Percentiles rank a stretch among this genome's conserved stretches.
phyloP scores from a whole-genome alignment of 768 basidiomycete species.

The Candolleomyces aberdarensis region DNA sequence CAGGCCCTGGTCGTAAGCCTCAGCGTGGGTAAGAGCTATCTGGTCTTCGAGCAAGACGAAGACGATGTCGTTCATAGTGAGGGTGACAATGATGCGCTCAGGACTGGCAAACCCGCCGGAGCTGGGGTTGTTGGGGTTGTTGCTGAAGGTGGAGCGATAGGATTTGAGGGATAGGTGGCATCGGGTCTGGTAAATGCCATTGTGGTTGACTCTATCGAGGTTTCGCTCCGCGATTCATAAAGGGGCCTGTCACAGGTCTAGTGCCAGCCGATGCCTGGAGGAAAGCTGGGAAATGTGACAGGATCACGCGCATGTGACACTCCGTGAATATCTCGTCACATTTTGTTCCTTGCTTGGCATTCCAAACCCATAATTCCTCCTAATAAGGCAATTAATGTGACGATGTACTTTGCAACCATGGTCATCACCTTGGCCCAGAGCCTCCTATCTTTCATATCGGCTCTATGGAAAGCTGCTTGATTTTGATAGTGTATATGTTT shows the following conservation, averaged over 20 bases:
- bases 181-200: background rate
- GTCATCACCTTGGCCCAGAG: too few relatives aligned
- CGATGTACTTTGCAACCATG: too few relatives aligned
- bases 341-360: too few relatives aligned
- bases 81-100: constrained; percentile 73
- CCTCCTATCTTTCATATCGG: too few relatives aligned
- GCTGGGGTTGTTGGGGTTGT: constrained; percentile 7
- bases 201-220: constrained; percentile 4
- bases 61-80: constrained; percentile 78
- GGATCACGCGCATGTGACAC: too few relatives aligned
- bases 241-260: background rate
- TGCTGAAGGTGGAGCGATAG: constrained; percentile 8
- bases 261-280: background rate
- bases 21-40: constrained; percentile 62
- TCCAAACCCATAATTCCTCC: too few relatives aligned
- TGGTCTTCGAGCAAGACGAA: constrained; percentile 81
- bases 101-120: background rate
- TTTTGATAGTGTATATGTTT: too few relatives aligned
- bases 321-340: too few relatives aligned
- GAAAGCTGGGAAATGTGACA: background rate
- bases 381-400: too few relatives aligned
- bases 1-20: constrained; percentile 37
- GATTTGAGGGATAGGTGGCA: constrained; percentile 6
- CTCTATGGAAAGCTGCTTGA: too few relatives aligned
- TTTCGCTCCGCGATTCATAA: background rate